Conservation (phyloP, 495 filamentous ascomycete species). For the Penicillium diatomitis region DNA sequence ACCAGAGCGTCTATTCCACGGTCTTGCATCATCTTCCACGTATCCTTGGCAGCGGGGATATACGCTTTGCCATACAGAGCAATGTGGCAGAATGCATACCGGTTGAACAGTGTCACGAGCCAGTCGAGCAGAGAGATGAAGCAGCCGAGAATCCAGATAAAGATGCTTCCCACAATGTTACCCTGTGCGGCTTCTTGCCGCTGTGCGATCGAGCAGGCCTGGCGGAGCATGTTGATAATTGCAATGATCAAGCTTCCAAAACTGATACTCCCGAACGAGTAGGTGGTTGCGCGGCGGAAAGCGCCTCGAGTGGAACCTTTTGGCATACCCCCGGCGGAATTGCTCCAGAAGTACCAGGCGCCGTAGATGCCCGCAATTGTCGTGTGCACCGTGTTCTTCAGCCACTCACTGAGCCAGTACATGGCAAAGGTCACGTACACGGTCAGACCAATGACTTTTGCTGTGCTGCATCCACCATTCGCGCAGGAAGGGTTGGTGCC, state of each 20-base stretch:
- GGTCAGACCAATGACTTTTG: constrained; percentile 72
- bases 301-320: constrained; percentile 64
- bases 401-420: constrained; percentile 87
- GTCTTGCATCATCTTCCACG: constrained; percentile 83
- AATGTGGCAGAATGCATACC: constrained; percentile 89
- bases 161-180: constrained; percentile 55
- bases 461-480: constrained; percentile 60
- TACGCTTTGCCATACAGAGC: constrained; percentile 86
- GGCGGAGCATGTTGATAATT: constrained; percentile 75
- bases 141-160: constrained; percentile 65
- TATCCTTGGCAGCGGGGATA: constrained; percentile 76
- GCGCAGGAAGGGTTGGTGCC: constrained; percentile 56
- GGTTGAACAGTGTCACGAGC: constrained; percentile 60
- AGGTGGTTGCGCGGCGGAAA: constrained; percentile 68
- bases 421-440: constrained; percentile 82
- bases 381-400: constrained; percentile 87
- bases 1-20: constrained; percentile 83
- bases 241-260: constrained; percentile 79
- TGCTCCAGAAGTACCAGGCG: constrained; percentile 78
- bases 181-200: constrained; percentile 55
- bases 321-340: constrained; percentile 55
- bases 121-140: constrained; percentile 73
- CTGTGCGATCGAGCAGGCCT: constrained; percentile 65
- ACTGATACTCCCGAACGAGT: constrained; percentile 85
- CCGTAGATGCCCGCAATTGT: constrained; percentile 85